Evolutionary conservation across 1,284 basidiomycete genomes (phyloP).

Genomic region (Pseudozyma hubeiensis): DNA sequence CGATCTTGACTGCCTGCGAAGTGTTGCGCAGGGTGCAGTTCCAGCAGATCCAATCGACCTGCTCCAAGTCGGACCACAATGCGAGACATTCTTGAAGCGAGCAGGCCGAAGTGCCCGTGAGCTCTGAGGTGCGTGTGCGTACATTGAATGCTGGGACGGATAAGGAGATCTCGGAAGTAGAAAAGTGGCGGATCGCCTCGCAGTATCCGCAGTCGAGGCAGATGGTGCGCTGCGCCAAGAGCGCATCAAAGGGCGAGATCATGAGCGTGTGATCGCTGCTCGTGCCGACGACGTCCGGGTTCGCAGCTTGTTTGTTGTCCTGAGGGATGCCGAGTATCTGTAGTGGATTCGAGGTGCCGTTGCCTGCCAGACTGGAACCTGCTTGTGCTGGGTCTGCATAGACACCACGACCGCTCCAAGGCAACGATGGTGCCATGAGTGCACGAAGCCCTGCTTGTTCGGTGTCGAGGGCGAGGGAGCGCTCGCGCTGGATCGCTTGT

Average conservation of each 20-base stretch:
- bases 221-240: conserved; percentile 59
- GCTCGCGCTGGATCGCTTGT: conserved; percentile 33
- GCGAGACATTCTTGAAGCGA: conserved; percentile 59
- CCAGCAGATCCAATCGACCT: conserved; percentile 66
- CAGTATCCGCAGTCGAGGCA: conserved; percentile 65
- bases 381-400: conserved; percentile 36
- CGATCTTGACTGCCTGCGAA: conserved; percentile 13
- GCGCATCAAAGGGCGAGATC: conserved; percentile 50
- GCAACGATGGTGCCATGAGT: conserved; percentile 47
- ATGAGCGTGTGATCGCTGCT: conserved; percentile 16
- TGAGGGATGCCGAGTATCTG: neutral
- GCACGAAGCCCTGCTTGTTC: conserved; percentile 46
- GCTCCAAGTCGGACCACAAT: conserved; percentile 60
- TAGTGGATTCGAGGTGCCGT: conserved; percentile 1
- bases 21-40: conserved; percentile 60
- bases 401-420: conserved; percentile 39
- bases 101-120: conserved; percentile 49
- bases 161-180: conserved; percentile 59
- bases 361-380: conserved; percentile 1
- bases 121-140: conserved; percentile 30
- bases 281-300: neutral
- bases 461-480: conserved; percentile 14
- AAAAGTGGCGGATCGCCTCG: conserved; percentile 63
- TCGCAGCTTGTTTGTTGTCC: neutral
- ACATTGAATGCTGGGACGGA: conserved; percentile 48